Evolutionary conservation across 2,329 filamentous ascomycete genomes (phyloP), one percentile per base, ranked within the genome.

Genomic region (Xylariaceae sp.): DNA sequence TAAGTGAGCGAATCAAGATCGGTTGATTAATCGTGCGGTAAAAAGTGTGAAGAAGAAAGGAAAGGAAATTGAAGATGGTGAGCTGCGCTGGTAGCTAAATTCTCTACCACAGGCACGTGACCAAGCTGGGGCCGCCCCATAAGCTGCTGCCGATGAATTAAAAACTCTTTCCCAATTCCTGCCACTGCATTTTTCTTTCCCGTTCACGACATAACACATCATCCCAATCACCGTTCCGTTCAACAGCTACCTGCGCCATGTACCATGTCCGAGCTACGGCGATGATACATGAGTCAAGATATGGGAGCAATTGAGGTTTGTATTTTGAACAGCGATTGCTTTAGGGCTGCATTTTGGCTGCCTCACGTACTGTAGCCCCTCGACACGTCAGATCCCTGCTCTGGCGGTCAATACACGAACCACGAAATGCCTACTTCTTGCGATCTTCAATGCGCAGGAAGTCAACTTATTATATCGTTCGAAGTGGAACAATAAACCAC

Each of bases 351-450:
- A 36, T 39, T 11, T 18, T 32, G n/a, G 1, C 39, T 14, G 12
- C 7, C 7, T 38, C 9, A 7, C 32, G n/a, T n/a, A n/a, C n/a
- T n/a, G n/a, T 41, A 11, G n/a, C 38, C 9, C 9, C 31, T 14
- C 2, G 40, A 18, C 11, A 5, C 38, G 11, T 36, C 32, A n/a
- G 30, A 41, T 45, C 47, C 45, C 43, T 38, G 42, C 9, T 33
- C 31, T 31, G 39, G 39, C 47, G 44, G 39, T 38, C 44, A 44
- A 51, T 42, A 42, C 54, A 32, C 44, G 42, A 67, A 72, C 76
- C 78, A 81, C 78, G 71, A 72, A 74, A 75, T 82, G 77, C 79
- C 79, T 81, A 75, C 80, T 80, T 78, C 73, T 77, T 68, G 73
- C 76, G 74, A 73, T 69, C 62, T 46, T 74, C 73, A 69, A 73